A percentile compares a stretch with the other conserved stretches of the same genome.
phyloP scores from a whole-genome alignment of 208 protist species.

The Hexamita inflata region DNA sequence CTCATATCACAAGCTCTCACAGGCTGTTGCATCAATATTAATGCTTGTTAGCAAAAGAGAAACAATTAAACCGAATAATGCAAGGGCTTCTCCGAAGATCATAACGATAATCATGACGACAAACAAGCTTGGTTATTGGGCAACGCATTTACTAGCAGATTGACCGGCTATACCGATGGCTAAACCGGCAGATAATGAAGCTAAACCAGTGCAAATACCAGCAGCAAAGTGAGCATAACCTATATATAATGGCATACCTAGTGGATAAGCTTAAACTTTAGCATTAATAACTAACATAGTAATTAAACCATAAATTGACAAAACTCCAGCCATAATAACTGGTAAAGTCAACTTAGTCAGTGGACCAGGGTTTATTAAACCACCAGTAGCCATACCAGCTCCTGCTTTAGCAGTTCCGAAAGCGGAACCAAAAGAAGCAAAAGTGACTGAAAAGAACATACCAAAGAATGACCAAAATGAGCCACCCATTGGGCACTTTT shows the following conservation, averaged over 20 bases:
- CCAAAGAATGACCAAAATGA: conserved; percentile 17
- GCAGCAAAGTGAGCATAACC: conserved; percentile 34
- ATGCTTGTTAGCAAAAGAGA: no score
- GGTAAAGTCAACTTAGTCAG: conserved; percentile 12
- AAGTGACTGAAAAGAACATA: neutral
- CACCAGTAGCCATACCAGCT: neutral
- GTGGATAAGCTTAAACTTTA: neutral
- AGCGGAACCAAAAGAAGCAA: conserved; percentile 3
- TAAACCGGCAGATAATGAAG: conserved; percentile 28
- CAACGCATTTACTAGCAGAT: conserved; percentile 24
- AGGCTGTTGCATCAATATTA: no score
- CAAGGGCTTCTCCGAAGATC: conserved; percentile 40
- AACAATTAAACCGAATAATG: conserved; percentile 35
- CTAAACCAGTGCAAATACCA: conserved; percentile 30
- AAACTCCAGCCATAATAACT: conserved; percentile 24
- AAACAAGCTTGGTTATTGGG: conserved; percentile 31
- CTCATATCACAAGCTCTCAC: no score
- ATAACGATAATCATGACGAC: conserved; percentile 36
- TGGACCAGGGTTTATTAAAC: neutral
- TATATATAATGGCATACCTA: conserved; percentile 17
- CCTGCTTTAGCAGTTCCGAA: conserved; percentile 23
- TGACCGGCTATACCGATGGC: conserved; percentile 32
- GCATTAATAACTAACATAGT: conserved; percentile 8
- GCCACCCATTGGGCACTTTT: neutral
- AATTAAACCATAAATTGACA: conserved; percentile 18